phyloP scores from a whole-genome alignment of 1,139 yeast genomes.

The Magnusiomyces suaveolens region DNA sequence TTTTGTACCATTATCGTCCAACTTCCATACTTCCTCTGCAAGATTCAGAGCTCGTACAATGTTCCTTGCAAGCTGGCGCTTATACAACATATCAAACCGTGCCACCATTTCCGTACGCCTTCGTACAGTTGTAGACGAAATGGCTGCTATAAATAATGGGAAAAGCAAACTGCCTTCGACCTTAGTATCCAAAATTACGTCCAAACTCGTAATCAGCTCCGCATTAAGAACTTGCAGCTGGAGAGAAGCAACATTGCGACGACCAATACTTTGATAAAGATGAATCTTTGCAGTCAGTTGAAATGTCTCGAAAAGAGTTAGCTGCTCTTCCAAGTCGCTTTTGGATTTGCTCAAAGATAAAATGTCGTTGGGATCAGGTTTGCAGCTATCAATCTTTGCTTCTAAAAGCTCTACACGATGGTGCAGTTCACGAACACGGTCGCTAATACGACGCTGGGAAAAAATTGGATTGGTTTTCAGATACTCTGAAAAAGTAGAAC shows the following conservation, averaged over 20 bases:
- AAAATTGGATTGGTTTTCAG: not conserved
- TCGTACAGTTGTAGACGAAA: conserved; percentile 45
- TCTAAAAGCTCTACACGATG: conserved; percentile 41
- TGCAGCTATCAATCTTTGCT: conserved; percentile 40
- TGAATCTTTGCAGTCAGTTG: conserved; percentile 63
- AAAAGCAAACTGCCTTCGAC: conserved; percentile 66
- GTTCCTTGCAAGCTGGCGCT: conserved; percentile 59
- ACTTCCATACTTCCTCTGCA: conserved; percentile 50
- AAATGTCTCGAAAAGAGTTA: conserved; percentile 62
- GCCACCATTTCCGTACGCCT: conserved; percentile 41
- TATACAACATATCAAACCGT: conserved; percentile 48
- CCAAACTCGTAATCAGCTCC: conserved; percentile 49
- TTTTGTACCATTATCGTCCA: conserved; percentile 39
- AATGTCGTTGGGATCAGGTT: conserved; percentile 48
- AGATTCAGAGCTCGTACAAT: conserved; percentile 50
- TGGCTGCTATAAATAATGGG: conserved; percentile 70
- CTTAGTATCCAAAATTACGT: conserved; percentile 52
- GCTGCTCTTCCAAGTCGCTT: conserved; percentile 50
- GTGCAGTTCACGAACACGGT: conserved; percentile 8
- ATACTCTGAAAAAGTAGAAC: not conserved
- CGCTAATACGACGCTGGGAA: conserved; percentile 2
- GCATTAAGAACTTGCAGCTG: conserved; percentile 53
- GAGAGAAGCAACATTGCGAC: conserved; percentile 51
- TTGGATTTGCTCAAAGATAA: conserved; percentile 37
- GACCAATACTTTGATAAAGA: conserved; percentile 52